Base-by-base conservation (phyloP, 139 green algal species). In the Gonium pectorale region DNA sequence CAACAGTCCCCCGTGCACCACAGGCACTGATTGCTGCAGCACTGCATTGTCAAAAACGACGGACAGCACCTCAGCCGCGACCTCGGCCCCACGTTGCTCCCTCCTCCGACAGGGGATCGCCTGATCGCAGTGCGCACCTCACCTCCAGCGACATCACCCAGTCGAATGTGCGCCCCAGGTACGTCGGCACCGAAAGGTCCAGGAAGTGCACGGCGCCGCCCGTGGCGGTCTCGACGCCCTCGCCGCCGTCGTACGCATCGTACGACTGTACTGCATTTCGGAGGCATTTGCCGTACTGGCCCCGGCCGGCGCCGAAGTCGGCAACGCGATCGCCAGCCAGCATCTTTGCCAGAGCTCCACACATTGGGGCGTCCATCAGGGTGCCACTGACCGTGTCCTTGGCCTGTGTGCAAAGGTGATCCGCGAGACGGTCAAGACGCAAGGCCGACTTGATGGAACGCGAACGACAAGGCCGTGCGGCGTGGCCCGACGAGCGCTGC, bases 251-350 rank as follows among this genome's bases (percentile, higher is more conserved):
- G 75, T 83, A 83, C 59, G 75, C 17, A 9, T 31, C 33, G 75
- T 83, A 83, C 60, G 43, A 9, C 27, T 7, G 38, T 67, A 81
- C 74, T 3, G 40, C 22, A 24, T 37, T 27, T 1, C 38, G 3
- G 1, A 83, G 75, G 31, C 75, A 83, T 0, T 43, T 72, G 75
- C 75, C 75, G 75, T 83, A 83, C 75, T 83, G 75, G 0, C 75
- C 56, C 1, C 40, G 54, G 26, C 75, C 75, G 2, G 75, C 75
- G 2, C 60, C 75, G 5, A 83, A 22, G n/a, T 83, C 60, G 1
- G 75, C 75, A 2, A 83, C 41, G 43, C 37, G 40, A 6, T 31
- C 6, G 17, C 56, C 56, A 13, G 56, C 56, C 3, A 70, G 38
- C 38, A 81, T 27, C 11, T 5, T 0, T 2, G 29, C 54, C 27